A percentile compares a stretch with the other conserved stretches of the same genome.
Conservation (phyloP, 331 rosid genomes). For the Quercus lobata region DNA sequence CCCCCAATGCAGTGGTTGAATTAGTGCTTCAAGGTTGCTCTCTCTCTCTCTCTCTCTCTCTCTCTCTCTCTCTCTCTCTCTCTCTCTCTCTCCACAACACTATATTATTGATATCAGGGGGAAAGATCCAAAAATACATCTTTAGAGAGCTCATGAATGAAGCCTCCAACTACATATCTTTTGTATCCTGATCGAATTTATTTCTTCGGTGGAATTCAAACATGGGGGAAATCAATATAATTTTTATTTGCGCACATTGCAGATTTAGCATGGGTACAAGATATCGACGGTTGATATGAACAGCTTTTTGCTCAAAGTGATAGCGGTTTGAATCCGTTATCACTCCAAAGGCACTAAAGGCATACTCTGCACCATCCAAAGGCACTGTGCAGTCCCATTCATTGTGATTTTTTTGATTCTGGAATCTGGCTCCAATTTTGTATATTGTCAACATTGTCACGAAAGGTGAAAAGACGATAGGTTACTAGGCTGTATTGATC, state of each 20-base stretch:
- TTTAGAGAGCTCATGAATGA: background rate
- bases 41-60: too few species aligned
- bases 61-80: background rate
- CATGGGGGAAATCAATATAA: conserved; percentile 7
- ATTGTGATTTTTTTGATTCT: conserved; percentile 20
- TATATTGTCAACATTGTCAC: conserved; percentile 22
- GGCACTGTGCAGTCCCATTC: conserved; percentile 53
- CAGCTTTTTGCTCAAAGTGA: conserved; percentile 11
- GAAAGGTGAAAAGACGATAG: conserved; percentile 15
- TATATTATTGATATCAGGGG: too few species aligned
- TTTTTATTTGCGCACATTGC: conserved; percentile 12
- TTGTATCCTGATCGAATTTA: conserved; percentile 7
- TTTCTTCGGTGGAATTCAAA: background rate
- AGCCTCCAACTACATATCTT: background rate
- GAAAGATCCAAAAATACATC: background rate
- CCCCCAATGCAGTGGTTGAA: conserved; percentile 72
- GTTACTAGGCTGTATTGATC: conserved; percentile 18
- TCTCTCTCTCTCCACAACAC: too few species aligned
- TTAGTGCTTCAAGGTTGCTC: conserved; percentile 69
- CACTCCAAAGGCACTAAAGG: background rate
- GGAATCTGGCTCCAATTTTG: conserved; percentile 16
- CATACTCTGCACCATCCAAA: conserved; percentile 33
- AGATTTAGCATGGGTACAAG: conserved; percentile 62
- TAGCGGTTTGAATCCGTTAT: conserved; percentile 17
- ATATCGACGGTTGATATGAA: conserved; percentile 40